Conservation (phyloP, 2,329 filamentous ascomycete species). For the Scedosporium apiospermum region DNA sequence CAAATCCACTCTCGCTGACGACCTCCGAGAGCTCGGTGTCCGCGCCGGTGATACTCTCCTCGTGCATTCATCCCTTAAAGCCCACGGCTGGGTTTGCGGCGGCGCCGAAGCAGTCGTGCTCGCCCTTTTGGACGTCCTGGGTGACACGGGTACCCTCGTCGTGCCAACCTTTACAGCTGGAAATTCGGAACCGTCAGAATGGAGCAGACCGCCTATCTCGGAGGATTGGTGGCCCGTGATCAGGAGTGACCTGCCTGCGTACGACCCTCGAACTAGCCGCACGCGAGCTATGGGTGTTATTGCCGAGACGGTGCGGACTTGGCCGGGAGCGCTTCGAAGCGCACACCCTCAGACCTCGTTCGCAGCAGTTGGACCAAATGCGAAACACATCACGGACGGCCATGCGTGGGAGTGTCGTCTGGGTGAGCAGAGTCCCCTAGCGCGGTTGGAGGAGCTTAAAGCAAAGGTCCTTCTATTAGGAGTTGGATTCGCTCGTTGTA, state of each 20-base stretch:
- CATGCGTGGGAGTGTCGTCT: constrained; percentile 6
- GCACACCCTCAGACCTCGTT: constrained; percentile 13
- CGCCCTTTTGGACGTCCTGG: constrained; percentile 7
- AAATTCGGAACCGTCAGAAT: constrained; percentile 11
- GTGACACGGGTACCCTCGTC: constrained; percentile 9
- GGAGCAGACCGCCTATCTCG: constrained; percentile 11
- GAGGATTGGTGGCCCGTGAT: constrained; percentile 11
- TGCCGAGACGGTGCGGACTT: constrained; percentile 10
- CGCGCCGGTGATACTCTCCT: constrained; percentile 8
- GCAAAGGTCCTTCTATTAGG: not conserved
- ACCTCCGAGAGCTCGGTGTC: not conserved
- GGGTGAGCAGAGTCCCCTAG: constrained; percentile 4
- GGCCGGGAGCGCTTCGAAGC: constrained; percentile 11
- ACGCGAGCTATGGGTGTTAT: constrained; percentile 10
- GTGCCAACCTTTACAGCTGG: constrained; percentile 11
- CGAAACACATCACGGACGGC: not conserved
- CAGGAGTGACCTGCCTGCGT: constrained; percentile 10
- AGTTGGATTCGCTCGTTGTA: constrained; percentile 7
- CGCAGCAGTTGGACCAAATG: constrained; percentile 9
- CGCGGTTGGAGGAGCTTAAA: not conserved
- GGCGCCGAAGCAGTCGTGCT: constrained; percentile 10
- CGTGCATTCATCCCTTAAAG: constrained; percentile 8
- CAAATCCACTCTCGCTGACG: not conserved
- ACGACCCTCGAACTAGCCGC: constrained; percentile 4
- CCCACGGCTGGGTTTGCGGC: constrained; percentile 9